Conservation (phyloP, 2,329 filamentous ascomycete genomes). For the Chrysoporthe austroafricana region DNA sequence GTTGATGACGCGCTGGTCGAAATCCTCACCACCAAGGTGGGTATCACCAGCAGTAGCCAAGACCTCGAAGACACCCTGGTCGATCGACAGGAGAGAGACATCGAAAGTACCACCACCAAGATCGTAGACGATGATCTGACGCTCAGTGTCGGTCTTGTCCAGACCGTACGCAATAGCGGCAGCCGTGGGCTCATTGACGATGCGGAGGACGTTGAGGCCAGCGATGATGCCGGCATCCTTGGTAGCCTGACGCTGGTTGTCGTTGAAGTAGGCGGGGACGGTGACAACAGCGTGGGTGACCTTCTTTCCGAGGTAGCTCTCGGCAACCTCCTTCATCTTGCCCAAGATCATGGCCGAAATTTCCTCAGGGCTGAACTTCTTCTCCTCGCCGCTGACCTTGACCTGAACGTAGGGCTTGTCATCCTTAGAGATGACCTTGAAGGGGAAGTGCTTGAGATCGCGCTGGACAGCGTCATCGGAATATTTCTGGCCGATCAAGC, state of each 20-base stretch:
- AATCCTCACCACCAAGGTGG: conserved; percentile 97
- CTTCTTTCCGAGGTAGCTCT: conserved; percentile 79
- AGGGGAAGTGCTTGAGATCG: conserved; percentile 98
- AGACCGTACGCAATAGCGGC: conserved; percentile 94
- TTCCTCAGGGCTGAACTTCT: conserved; percentile 80
- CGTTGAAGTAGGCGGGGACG: conserved; percentile 97
- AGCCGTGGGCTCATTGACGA: conserved; percentile 95
- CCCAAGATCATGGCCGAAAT: conserved; percentile 79
- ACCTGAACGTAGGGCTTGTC: conserved; percentile 87
- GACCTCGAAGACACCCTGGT: conserved; percentile 92
- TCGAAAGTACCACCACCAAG: conserved; percentile 93
- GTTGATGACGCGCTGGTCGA: conserved; percentile 96
- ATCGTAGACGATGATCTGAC: conserved; percentile 92
- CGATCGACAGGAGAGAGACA: conserved; percentile 90
- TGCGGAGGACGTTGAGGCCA: conserved; percentile 91
- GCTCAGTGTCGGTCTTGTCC: conserved; percentile 81
- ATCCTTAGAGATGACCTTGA: conserved; percentile 87
- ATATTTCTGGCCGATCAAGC: conserved; percentile 84
- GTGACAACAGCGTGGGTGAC: conserved; percentile 90
- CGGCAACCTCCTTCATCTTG: conserved; percentile 85
- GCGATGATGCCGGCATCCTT: conserved; percentile 94
- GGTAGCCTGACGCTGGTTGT: conserved; percentile 94
- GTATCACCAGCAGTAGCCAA: conserved; percentile 95
- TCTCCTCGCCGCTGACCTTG: conserved; percentile 65
- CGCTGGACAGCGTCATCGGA: conserved; percentile 83